A percentile compares a stretch with the other conserved stretches of the same genome.
phyloP scores from a whole-genome alignment of 2,329 filamentous ascomycete genomes.

The Pseudogymnoascus sp. region DNA sequence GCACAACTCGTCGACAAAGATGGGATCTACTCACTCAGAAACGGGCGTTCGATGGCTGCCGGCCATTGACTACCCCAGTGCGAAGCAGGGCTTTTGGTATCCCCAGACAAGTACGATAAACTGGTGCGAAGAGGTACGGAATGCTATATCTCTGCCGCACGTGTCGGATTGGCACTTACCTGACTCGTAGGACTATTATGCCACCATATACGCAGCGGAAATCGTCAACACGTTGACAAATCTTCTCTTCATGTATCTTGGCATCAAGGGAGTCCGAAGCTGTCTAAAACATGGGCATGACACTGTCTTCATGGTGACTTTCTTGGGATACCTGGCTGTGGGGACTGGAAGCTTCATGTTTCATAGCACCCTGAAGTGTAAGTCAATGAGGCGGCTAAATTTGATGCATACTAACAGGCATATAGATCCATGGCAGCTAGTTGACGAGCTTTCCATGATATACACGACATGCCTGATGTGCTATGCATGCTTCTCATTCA shows the following conservation, averaged over 20 bases:
- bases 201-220: conserved; percentile 67
- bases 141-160: background rate
- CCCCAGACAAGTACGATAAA: conserved; percentile 66
- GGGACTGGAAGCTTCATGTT: conserved; percentile 33
- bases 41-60: conserved; percentile 7
- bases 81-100: conserved; percentile 51
- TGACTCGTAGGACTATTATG: conserved; percentile 58
- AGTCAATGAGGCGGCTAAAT: conserved; percentile 12
- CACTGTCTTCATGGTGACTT: conserved; percentile 62
- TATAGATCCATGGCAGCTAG: conserved; percentile 60
- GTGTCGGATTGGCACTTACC: conserved; percentile 10
- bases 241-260: conserved; percentile 69
- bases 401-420: background rate
- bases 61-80: conserved; percentile 26
- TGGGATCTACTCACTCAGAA: background rate
- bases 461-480: conserved; percentile 64
- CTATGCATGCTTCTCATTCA: conserved; percentile 60
- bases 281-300: conserved; percentile 68
- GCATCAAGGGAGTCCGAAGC: conserved; percentile 64
- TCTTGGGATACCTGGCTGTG: conserved; percentile 34
- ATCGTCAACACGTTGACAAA: conserved; percentile 78
- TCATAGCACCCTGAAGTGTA: conserved; percentile 34
- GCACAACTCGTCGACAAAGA: background rate
- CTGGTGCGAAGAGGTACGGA: conserved; percentile 67
- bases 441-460: conserved; percentile 64